Conservation (phyloP, 208 protist genomes). For the Leptomonas pyrrhocoris region DNA sequence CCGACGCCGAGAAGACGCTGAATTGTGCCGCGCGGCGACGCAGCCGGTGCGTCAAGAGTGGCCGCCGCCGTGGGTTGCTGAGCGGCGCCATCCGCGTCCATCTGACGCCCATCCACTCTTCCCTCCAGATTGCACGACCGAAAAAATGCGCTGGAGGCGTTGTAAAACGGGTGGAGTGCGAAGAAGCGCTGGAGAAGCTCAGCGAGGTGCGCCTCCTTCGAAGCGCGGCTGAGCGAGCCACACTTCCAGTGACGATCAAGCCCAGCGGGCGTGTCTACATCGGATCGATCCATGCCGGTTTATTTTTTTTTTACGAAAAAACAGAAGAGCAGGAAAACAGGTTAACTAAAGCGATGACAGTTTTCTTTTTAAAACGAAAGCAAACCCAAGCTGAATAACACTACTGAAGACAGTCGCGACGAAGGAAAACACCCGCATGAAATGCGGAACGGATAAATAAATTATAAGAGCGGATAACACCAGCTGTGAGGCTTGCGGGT, state of each 20-base stretch:
- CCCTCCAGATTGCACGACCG: neutral
- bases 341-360: too few relatives aligned
- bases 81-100: neutral
- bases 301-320: too few relatives aligned
- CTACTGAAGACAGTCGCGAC: neutral
- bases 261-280: constrained; percentile 8
- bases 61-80: neutral
- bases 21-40: constrained; percentile 2
- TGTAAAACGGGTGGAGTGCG: constrained; percentile 27
- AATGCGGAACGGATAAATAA: too few relatives aligned
- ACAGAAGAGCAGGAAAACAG: constrained; percentile 4
- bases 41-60: neutral
- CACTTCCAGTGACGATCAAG: constrained; percentile 4
- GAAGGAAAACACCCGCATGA: neutral
- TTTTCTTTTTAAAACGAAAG: too few relatives aligned
- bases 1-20: constrained; percentile 51
- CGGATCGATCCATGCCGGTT: constrained; percentile 34
- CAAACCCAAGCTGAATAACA: neutral
- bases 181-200: constrained; percentile 10
- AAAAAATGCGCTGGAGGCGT: constrained; percentile 1
- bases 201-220: constrained; percentile 14
- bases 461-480: too few relatives aligned
- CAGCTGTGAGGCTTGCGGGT: too few relatives aligned
- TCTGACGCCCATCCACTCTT: neutral
- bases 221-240: neutral